phyloP scores from a whole-genome alignment of 805 yeast genomes.

The Kodamaea neixiangensis region DNA sequence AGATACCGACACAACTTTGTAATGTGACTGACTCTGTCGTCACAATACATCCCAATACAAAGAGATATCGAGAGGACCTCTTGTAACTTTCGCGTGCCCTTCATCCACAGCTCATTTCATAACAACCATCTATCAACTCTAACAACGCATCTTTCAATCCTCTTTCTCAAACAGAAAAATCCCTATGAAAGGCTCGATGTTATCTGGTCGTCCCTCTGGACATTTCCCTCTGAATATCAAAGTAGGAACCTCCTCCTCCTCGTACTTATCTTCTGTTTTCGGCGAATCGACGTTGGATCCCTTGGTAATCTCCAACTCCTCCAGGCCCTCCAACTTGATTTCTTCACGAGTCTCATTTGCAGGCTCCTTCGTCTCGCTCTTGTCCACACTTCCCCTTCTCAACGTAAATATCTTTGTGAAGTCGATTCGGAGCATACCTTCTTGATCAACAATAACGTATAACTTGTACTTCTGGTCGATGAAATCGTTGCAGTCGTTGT shows the following conservation, averaged over 20 bases:
- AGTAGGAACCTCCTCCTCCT: conserved; percentile 47
- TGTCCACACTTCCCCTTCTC: conserved; percentile 7
- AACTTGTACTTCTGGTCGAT: conserved; percentile 49
- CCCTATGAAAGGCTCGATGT: conserved; percentile 55
- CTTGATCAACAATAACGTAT: conserved; percentile 49
- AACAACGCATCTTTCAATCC: conserved; percentile 18
- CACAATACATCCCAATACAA: neutral
- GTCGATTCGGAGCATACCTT: conserved; percentile 49
- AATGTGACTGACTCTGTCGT: neutral
- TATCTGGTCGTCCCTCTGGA: conserved; percentile 55
- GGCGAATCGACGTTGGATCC: conserved; percentile 4
- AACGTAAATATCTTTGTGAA: conserved; percentile 46
- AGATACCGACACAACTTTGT: neutral
- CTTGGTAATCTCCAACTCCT: conserved; percentile 7
- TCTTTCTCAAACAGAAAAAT: conserved; percentile 53
- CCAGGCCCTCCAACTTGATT: neutral
- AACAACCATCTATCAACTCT: neutral
- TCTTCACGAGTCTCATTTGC: neutral
- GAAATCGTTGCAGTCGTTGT: conserved; percentile 49
- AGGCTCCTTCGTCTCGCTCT: conserved; percentile 2
- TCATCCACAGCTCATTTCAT: neutral
- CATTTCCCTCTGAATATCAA: conserved; percentile 52
- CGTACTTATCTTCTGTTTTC: conserved; percentile 31
- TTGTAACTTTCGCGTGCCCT: neutral
- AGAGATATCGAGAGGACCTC: neutral